phyloP scores from a whole-genome alignment of 345 rosid genomes.

The Acer negundo region DNA sequence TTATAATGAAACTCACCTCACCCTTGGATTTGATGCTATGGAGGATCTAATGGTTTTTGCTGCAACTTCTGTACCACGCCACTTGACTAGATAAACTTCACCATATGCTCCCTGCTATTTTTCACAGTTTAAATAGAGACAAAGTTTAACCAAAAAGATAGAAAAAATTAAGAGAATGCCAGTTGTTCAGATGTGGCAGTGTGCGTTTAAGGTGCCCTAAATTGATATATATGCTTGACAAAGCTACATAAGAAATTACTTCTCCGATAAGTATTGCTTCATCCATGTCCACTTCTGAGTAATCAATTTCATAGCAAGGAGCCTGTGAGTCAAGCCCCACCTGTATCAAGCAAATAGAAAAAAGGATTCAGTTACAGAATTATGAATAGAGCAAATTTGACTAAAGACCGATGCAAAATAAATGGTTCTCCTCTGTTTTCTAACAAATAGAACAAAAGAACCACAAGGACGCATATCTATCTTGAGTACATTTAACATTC shows the following conservation, averaged over 20 bases:
- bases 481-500: no score
- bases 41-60: constrained; percentile 70
- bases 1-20: constrained; percentile 45
- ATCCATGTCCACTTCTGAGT: constrained; percentile 46
- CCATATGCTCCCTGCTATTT: constrained; percentile 56
- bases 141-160: constrained; percentile 1
- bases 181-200: not conserved
- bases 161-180: constrained; percentile 5
- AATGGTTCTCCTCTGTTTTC: not conserved
- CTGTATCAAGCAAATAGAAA: constrained; percentile 32
- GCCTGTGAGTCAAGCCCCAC: constrained; percentile 52
- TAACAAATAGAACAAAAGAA: not conserved
- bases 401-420: constrained; percentile 5
- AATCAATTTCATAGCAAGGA: constrained; percentile 51
- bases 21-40: constrained; percentile 61
- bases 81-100: constrained; percentile 62
- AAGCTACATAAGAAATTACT: constrained; percentile 36
- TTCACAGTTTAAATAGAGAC: constrained; percentile 11
- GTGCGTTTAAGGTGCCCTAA: not conserved
- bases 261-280: constrained; percentile 56
- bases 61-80: constrained; percentile 71
- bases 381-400: not conserved
- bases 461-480: not conserved
- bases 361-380: not conserved
- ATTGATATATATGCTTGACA: constrained; percentile 15